These are phyloP conservation scores for Neurospora sp. DNA, from an alignment of 2,329 filamentous ascomycete genomes.

Conservation along the genomic window DNA sequence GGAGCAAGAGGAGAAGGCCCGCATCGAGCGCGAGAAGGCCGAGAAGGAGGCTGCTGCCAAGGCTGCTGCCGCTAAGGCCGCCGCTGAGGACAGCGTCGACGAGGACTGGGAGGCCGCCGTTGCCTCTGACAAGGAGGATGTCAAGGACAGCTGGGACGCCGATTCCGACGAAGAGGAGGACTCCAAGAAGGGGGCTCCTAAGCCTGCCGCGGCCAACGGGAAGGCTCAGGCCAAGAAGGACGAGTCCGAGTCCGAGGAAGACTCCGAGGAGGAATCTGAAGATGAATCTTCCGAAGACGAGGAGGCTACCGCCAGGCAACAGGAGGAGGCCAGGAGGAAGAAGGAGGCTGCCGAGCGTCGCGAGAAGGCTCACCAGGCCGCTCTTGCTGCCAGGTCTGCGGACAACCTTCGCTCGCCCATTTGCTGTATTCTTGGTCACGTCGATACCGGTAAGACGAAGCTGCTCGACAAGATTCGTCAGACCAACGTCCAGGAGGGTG, in stretches of 20 bases:
- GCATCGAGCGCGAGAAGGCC: constrained; percentile 42
- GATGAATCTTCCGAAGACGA: constrained; percentile 62
- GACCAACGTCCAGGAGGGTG: constrained; percentile 97
- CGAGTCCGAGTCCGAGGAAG: constrained; percentile 38
- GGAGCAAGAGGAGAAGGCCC: constrained; percentile 52
- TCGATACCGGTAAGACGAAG: constrained; percentile 99
- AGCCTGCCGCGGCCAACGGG: constrained; percentile 27
- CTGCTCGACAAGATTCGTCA: constrained; percentile 96
- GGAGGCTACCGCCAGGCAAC: constrained; percentile 60
- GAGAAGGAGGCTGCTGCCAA: constrained; percentile 46
- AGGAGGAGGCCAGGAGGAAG: constrained; percentile 68
- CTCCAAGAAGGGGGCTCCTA: constrained; percentile 15
- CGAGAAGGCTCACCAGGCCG: constrained; percentile 84
- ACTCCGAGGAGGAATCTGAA: constrained; percentile 55
- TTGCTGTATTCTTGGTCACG: constrained; percentile 98
- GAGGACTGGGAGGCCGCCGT: constrained; percentile 87
- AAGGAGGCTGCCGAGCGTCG: constrained; percentile 81
- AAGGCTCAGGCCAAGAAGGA: constrained; percentile 19
- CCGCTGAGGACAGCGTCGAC: constrained; percentile 48
- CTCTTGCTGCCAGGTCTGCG: constrained; percentile 80
- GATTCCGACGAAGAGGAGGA: constrained; percentile 61
- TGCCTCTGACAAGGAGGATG: constrained; percentile 61
- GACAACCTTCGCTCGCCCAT: constrained; percentile 95
- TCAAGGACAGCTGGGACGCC: constrained; percentile 95
- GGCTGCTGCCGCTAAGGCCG: constrained; percentile 39